Evolutionary conservation across 495 filamentous ascomycete species (phyloP), one percentile per base, ranked within the genome.

Genomic region (Tricharina praecox): DNA sequence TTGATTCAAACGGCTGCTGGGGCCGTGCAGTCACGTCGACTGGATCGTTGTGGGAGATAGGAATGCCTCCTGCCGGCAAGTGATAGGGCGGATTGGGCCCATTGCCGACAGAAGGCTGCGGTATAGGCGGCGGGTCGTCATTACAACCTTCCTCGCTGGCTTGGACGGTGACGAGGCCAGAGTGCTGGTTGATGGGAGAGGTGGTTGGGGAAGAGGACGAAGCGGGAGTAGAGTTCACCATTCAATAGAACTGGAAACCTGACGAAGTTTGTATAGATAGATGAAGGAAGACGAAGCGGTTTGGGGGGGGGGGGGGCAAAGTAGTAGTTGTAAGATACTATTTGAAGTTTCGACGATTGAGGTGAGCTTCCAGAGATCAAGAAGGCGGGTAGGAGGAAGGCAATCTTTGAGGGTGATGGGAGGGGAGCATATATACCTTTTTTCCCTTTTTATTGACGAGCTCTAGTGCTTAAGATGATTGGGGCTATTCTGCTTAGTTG

Each of bases 101-200:
- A 16, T 15, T 49, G 50, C 56, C 56, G 56, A 50, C 56, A 59
- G 55, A 55, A 59, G 56, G 56, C 56, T 39, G 58, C 60, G 58
- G 56, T 59, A 59, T 59, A 59, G 56, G 56, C 33, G 56, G 56
- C 40, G 56, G 56, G 36, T 59, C 56, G 55, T 59, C 56, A 21
- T 58, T 58, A 46, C 56, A 59, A 38, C 56, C 55, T 54, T 59
- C 56, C 15, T 59, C 56, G 25, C 47, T 48, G 34, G 44, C 40
- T 25, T 53, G 42, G 45, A 52, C 39, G 46, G 54, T 48, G n/a
- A 46, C 50, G 55, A 54, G 23, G 51, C 55, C 55, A 54, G 55
- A 49, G 55, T 45, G 50, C n/a, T 59, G 55, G 43, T 58, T 47
- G 51, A 59, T 56, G 48, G 52, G 28, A 46, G 48, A 18, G 55